These are phyloP conservation scores for Micractinium conductrix DNA, from an alignment of 139 green algal species.

Conservation along the genomic window DNA sequence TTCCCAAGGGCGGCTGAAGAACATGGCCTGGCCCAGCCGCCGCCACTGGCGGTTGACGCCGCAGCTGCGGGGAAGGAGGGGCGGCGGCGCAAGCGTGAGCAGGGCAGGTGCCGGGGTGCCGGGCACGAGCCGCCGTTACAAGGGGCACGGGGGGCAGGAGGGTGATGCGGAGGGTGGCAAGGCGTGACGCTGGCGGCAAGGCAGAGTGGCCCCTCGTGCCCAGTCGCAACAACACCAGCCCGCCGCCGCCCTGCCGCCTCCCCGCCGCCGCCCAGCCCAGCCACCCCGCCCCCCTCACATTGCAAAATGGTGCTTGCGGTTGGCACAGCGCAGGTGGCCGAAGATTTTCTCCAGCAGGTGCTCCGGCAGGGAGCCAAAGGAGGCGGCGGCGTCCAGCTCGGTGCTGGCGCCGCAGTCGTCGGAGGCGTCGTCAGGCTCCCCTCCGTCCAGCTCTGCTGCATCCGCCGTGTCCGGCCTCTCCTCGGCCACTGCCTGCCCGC, in stretches of 20 bases:
- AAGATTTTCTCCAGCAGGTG: constrained; percentile 40
- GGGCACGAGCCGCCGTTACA: neutral
- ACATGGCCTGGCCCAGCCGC: constrained; percentile 43
- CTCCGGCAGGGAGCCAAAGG: constrained; percentile 22
- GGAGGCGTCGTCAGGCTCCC: constrained; percentile 4
- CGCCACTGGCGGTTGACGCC: constrained; percentile 52
- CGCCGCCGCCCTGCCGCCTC: neutral
- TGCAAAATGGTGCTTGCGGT: constrained; percentile 36
- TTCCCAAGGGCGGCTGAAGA: constrained; percentile 53
- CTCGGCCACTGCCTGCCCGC: constrained; percentile 35
- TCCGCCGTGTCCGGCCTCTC: neutral
- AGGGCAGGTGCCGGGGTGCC: neutral
- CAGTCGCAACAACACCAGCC: neutral
- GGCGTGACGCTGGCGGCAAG: too few species aligned
- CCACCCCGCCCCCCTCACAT: constrained; percentile 11
- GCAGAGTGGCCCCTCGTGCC: too few species aligned
- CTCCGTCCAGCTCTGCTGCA: neutral
- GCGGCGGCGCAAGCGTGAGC: neutral
- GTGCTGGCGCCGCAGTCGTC: neutral
- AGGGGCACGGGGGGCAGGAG: neutral
- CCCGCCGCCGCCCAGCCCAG: neutral
- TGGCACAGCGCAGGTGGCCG: constrained; percentile 17
- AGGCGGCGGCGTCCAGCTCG: neutral
- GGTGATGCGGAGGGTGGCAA: neutral
- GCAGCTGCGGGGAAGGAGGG: neutral